Evolutionary conservation across 331 rosid species (phyloP).

Genomic region (Malus hybrid): DNA sequence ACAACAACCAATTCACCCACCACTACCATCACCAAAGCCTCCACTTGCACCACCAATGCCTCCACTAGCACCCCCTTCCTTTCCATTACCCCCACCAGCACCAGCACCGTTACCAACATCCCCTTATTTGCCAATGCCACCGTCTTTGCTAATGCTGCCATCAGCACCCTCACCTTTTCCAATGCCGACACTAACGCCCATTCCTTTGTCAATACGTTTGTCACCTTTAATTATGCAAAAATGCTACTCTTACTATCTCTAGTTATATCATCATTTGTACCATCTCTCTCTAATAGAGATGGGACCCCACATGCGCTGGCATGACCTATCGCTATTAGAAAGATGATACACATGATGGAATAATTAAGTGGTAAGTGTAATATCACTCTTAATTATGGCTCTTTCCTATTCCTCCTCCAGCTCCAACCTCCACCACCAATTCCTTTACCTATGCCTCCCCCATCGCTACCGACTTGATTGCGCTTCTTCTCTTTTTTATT

Average conservation of each 20-base stretch:
- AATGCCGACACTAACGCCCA: fast-evolving
- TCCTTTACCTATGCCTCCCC: background rate
- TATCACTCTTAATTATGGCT: background rate
- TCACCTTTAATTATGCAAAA: background rate
- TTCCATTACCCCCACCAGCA: background rate
- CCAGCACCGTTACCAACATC: background rate
- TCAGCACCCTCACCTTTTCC: background rate
- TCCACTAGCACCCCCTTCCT: background rate
- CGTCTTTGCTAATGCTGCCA: background rate
- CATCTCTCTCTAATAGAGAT: too few relatives aligned
- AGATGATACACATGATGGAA: too few relatives aligned
- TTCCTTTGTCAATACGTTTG: background rate
- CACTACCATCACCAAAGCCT: background rate
- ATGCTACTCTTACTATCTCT: too few relatives aligned
- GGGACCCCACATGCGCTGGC: background rate
- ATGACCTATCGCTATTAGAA: too few relatives aligned
- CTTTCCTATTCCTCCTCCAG: background rate
- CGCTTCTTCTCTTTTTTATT: background rate
- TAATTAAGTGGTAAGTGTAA: too few relatives aligned
- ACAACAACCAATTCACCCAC: background rate
- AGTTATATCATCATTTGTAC: too few relatives aligned
- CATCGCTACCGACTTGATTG: background rate
- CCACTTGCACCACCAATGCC: background rate
- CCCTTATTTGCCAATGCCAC: background rate
- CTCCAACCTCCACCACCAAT: background rate